Percentiles rank a stretch among this genome's conserved stretches.
Conservation (phyloP, 2,329 filamentous ascomycete genomes). For the Exophiala lecanii-corni region DNA sequence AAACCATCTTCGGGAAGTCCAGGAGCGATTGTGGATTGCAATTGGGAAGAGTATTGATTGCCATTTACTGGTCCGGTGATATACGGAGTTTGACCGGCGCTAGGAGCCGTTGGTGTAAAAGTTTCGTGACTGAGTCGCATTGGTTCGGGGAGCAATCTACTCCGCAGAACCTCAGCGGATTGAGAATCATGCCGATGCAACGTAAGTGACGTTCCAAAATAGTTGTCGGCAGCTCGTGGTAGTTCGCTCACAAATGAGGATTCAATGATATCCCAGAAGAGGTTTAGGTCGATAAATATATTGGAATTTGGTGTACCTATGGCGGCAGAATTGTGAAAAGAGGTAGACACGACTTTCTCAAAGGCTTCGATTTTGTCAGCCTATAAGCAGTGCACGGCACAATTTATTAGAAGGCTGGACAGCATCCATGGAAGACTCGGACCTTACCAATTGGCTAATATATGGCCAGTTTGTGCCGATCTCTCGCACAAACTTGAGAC, state of each 20-base stretch:
- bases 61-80: background rate
- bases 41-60: background rate
- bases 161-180: constrained; percentile 40
- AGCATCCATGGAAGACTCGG: no score
- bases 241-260: constrained; percentile 41
- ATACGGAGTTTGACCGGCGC: background rate
- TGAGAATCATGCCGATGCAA: constrained; percentile 24
- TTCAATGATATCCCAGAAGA: constrained; percentile 48
- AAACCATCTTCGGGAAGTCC: constrained; percentile 36
- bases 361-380: constrained; percentile 41
- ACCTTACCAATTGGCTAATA: constrained; percentile 40
- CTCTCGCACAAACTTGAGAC: constrained; percentile 41
- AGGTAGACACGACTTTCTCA: constrained; percentile 42
- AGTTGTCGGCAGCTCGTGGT: constrained; percentile 31
- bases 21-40: background rate
- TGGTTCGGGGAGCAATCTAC: constrained; percentile 41
- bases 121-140: constrained; percentile 34
- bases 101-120: constrained; percentile 13
- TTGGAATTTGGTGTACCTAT: constrained; percentile 27
- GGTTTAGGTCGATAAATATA: constrained; percentile 43
- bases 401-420: no score
- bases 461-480: constrained; percentile 44
- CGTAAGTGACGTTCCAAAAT: constrained; percentile 42
- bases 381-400: no score
- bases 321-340: constrained; percentile 36